These are phyloP conservation scores for Cubamyces lactineus DNA, from an alignment of 768 basidiomycete genomes.

Conservation along the genomic window DNA sequence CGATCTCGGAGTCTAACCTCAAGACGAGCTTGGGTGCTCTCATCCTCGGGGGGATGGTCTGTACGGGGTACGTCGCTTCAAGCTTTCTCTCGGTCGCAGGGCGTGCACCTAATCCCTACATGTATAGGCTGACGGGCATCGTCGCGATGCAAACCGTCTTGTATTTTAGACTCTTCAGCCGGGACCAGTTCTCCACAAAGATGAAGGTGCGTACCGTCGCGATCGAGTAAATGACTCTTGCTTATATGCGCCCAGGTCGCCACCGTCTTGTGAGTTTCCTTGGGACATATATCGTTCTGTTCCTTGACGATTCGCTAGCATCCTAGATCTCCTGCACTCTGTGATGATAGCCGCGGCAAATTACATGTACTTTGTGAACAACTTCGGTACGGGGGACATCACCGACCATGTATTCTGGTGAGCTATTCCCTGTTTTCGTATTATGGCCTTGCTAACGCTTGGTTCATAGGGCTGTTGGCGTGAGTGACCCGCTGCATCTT, in stretches of 20 bases:
- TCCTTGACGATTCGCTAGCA: slow-evolving; percentile 5
- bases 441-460: not conserved
- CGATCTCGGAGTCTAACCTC: slow-evolving; percentile 16
- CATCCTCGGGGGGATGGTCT: slow-evolving; percentile 31
- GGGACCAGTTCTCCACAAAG: slow-evolving; percentile 24
- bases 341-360: slow-evolving; percentile 27
- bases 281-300: not conserved
- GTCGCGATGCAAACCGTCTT: slow-evolving; percentile 32
- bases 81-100: not conserved
- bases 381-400: slow-evolving; percentile 24
- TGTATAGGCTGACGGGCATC: slow-evolving; percentile 29
- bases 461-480: slow-evolving; percentile 14
- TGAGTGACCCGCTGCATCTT: not conserved
- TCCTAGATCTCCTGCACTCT: slow-evolving; percentile 32
- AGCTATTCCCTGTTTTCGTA: not conserved
- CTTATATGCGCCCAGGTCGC: slow-evolving; percentile 21
- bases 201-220: slow-evolving; percentile 22
- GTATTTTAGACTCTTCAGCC: slow-evolving; percentile 30
- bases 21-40: slow-evolving; percentile 25
- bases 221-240: not conserved
- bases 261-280: slow-evolving; percentile 22
- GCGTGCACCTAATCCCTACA: not conserved
- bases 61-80: slow-evolving; percentile 26
- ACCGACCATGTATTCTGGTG: slow-evolving; percentile 32
- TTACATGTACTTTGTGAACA: slow-evolving; percentile 30